Evolutionary conservation across 495 filamentous ascomycete genomes (phyloP).

Genomic region (Penicillium waksmanii): DNA sequence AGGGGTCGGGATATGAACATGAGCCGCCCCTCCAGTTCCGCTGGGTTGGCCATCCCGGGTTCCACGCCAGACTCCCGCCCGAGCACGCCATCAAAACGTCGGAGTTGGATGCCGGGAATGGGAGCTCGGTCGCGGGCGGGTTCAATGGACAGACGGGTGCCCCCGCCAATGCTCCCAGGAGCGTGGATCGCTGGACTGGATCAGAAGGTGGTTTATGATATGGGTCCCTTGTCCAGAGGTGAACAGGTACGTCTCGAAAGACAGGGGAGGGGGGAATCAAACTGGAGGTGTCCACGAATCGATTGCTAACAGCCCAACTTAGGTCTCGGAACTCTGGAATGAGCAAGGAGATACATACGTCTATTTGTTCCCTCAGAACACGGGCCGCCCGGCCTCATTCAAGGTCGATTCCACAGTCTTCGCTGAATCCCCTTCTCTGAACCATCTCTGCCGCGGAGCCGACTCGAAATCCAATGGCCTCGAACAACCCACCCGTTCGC

Average conservation of each 20-base stretch:
- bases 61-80: conserved; percentile 43
- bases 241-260: conserved; percentile 55
- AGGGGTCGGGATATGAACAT: conserved; percentile 43
- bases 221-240: conserved; percentile 56
- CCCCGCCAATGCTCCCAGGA: conserved; percentile 28
- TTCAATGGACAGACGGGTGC: conserved; percentile 35
- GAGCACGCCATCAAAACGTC: conserved; percentile 47
- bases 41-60: conserved; percentile 43
- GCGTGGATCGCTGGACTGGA: conserved; percentile 68
- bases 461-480: conserved; percentile 45
- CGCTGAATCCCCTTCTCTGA: conserved; percentile 69
- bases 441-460: conserved; percentile 67
- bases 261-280: neutral
- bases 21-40: conserved; percentile 42
- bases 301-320: conserved; percentile 5
- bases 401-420: conserved; percentile 73
- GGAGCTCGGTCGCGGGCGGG: conserved; percentile 46
- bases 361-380: conserved; percentile 74
- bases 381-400: conserved; percentile 73
- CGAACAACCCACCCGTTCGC: conserved; percentile 44
- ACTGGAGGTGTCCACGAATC: neutral
- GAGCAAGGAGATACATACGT: conserved; percentile 80
- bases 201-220: conserved; percentile 64
- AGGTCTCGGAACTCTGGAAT: conserved; percentile 90
- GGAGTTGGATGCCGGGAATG: conserved; percentile 62